These are phyloP conservation scores for Podila clonocystis DNA, from an alignment of 192 early-diverging fungal species.

Conservation along the genomic window DNA sequence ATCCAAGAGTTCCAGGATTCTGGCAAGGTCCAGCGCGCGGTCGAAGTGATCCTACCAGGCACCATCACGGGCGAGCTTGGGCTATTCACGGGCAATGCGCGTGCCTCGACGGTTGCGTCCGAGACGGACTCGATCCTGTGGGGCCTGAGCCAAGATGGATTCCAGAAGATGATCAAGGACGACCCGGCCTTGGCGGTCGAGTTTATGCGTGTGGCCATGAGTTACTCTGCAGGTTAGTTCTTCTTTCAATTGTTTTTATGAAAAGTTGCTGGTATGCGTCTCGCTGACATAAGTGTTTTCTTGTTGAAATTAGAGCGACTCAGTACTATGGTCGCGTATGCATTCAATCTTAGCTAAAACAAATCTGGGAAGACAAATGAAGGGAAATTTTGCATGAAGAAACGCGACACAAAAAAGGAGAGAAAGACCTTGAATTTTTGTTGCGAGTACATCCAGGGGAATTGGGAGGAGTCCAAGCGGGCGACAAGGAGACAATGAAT, in stretches of 20 bases:
- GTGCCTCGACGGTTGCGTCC: conserved; percentile 67
- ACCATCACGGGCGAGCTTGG: conserved; percentile 91
- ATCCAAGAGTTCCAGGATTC: conserved; percentile 49
- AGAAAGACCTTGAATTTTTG: no score
- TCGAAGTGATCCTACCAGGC: conserved; percentile 91
- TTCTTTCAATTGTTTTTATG: background rate
- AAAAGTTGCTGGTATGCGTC: no score
- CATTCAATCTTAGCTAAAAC: conserved; percentile 27
- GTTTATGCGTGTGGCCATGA: conserved; percentile 81
- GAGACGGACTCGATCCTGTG: conserved; percentile 77
- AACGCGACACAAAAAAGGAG: no score
- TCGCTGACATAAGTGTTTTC: background rate
- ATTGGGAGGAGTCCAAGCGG: no score
- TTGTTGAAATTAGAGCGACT: conserved; percentile 25
- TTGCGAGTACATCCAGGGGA: no score
- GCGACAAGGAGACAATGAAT: no score
- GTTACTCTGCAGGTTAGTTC: conserved; percentile 73
- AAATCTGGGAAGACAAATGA: no score
- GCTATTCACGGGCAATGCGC: conserved; percentile 68
- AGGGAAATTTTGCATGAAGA: no score
- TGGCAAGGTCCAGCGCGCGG: conserved; percentile 25
- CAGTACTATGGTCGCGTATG: conserved; percentile 36
- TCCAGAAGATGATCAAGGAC: conserved; percentile 70
- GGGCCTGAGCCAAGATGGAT: conserved; percentile 72
- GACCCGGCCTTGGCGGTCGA: conserved; percentile 78